Evolutionary conservation across 1,284 basidiomycete species (phyloP).

Genomic region (Boletus sp.): DNA sequence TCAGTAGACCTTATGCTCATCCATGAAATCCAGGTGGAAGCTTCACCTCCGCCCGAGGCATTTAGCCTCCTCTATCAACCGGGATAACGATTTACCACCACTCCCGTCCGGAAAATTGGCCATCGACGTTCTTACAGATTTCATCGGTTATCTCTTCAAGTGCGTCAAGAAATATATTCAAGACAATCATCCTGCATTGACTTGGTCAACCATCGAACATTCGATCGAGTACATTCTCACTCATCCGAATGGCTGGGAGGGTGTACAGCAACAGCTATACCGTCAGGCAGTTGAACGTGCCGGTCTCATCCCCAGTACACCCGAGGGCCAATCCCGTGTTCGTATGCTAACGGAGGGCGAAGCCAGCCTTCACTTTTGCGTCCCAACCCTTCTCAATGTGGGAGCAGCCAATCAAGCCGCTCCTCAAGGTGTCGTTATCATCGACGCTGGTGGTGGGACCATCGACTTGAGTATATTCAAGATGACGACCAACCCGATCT

Average conservation of each 20-base stretch:
- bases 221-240: neutral
- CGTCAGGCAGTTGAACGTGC: neutral
- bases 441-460: constrained; percentile 1
- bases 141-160: neutral
- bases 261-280: neutral
- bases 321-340: neutral
- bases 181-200: neutral
- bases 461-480: neutral
- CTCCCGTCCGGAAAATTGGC: neutral
- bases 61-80: neutral
- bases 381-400: neutral
- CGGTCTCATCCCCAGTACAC: neutral
- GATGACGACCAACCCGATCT: neutral
- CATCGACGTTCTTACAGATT: neutral
- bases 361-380: neutral
- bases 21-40: neutral
- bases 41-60: constrained; percentile 1
- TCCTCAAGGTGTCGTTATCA: neutral
- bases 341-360: neutral
- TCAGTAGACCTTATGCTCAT: neutral
- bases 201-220: neutral
- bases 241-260: neutral
- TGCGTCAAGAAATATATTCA: neutral
- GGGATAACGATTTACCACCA: neutral
- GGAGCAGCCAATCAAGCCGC: neutral